Base-by-base conservation (phyloP, 352 stramenopile genomes). In the Thalassiosira sp. region DNA sequence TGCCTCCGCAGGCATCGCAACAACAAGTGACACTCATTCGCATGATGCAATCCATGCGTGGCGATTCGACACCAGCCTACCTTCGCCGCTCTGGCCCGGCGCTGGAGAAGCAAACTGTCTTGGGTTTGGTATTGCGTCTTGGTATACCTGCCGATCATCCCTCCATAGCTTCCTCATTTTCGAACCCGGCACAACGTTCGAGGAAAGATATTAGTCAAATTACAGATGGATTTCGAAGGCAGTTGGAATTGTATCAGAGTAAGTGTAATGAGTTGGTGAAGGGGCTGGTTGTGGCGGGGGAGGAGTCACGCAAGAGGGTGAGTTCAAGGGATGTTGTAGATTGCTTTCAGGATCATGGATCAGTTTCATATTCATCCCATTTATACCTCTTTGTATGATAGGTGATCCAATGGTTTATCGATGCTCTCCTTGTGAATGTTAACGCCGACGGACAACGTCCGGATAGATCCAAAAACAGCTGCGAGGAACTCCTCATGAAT, bases 391-490 rank as follows among this genome's bases (percentile, higher is more conserved):
- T n/a, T n/a, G n/a, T n/a, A 31, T 20, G 1, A 42, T 13, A 85
- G 60, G 79, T 89, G 0, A 78, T 93, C 66, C 33, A 87, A 73
- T 94, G 89, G 89, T 84, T 93, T 68, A 79, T 60, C 10, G 88
- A 93, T 78, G 82, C 84, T 13, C 58, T 92, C 5, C 35, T 90
- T 13, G 66, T 93, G 18, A 94, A 93, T 74, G 53, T 71, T 13
- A 81, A 81, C 60, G 88, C 89, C 0, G 77, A 76, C 18, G 89
- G 76, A 18, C 85, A 84, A 20, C 62, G 80, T 59, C 83, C 79
- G 1, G 88, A 94, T 75, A 48, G 49, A 15, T 79, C 56, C 37
- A 93, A 93, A 76, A 79, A 91, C 11, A 82, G 74, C 40, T 80
- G 60, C 25, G 43, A 72, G 10, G 61, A 73, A 58, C 61, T 89